A percentile compares a stretch with the other conserved stretches of the same genome.
Evolutionary conservation across 164 flowering plant species (phyloP).

Genomic region (Nelumbo lutea): DNA sequence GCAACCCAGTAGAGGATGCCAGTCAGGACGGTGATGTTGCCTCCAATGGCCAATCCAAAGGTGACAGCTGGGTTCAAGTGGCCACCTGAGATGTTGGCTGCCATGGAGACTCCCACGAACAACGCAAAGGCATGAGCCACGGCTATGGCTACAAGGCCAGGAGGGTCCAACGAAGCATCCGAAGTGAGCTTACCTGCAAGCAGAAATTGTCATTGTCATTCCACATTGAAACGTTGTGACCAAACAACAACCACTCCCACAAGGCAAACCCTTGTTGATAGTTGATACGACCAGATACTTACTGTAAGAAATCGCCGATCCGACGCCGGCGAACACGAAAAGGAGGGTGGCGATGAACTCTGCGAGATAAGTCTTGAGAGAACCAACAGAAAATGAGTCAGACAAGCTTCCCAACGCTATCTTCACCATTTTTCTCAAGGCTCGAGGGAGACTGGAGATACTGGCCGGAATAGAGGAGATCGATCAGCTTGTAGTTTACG

Average conservation of each 20-base stretch:
- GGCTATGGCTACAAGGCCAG: conserved; percentile 69
- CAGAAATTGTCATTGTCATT: background rate
- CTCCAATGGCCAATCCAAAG: conserved; percentile 71
- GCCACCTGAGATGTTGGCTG: conserved; percentile 81
- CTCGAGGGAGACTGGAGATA: background rate
- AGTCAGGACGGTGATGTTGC: conserved; percentile 62
- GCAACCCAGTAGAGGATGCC: conserved; percentile 73
- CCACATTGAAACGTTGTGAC: background rate
- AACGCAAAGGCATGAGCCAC: conserved; percentile 71
- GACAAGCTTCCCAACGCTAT: conserved; percentile 46
- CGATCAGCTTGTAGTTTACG: too few relatives aligned
- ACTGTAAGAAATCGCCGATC: conserved; percentile 70
- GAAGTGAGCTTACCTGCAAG: conserved; percentile 48
- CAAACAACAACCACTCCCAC: background rate
- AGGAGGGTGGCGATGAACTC: conserved; percentile 73
- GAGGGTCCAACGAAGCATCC: conserved; percentile 53
- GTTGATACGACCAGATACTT: conserved; percentile 9
- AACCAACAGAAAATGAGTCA: conserved; percentile 51
- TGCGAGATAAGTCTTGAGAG: conserved; percentile 50
- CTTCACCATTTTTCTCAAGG: conserved; percentile 47
- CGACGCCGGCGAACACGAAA: conserved; percentile 76
- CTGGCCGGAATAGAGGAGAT: too few relatives aligned
- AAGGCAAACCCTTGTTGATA: background rate
- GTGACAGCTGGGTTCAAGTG: conserved; percentile 82
- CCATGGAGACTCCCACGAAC: conserved; percentile 69